A percentile compares a stretch with the other conserved stretches of the same genome.
Evolutionary conservation across 2,329 filamentous ascomycete species (phyloP).

Genomic region (Cercospora sp.): DNA sequence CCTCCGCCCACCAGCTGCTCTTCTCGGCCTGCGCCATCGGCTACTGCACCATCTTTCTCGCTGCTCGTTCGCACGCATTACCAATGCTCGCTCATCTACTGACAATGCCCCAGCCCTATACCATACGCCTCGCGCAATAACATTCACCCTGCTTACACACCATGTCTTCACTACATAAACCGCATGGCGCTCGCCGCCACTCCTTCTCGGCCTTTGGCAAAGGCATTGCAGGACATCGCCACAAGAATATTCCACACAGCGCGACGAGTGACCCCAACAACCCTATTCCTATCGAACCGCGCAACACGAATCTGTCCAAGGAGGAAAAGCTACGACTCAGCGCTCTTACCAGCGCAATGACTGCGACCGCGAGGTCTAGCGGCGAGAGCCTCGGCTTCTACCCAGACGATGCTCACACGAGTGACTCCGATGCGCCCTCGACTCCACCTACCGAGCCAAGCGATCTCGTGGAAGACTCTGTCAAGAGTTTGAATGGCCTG

Average conservation of each 20-base stretch:
- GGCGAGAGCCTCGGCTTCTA: constrained; percentile 33
- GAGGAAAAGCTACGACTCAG: constrained; percentile 29
- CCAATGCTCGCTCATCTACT: constrained; percentile 10
- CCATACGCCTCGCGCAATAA: constrained; percentile 6
- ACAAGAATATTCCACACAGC: constrained; percentile 44
- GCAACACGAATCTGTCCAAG: constrained; percentile 26
- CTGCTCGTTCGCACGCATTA: constrained; percentile 4
- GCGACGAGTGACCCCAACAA: constrained; percentile 50
- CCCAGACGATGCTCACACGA: constrained; percentile 26
- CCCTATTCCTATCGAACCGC: constrained; percentile 49
- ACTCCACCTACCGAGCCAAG: constrained; percentile 46
- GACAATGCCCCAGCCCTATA: constrained; percentile 7
- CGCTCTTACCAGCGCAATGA: constrained; percentile 29
- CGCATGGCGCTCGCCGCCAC: constrained; percentile 31
- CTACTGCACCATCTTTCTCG: neutral
- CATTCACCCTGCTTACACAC: constrained; percentile 7
- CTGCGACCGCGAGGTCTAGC: constrained; percentile 33
- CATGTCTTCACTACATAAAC: constrained; percentile 27
- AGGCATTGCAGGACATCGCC: constrained; percentile 32
- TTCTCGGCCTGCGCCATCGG: neutral
- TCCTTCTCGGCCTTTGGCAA: constrained; percentile 35
- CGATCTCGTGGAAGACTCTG: constrained; percentile 25
- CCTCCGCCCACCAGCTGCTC: neutral
- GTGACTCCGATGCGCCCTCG: constrained; percentile 36
- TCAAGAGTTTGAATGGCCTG: constrained; percentile 23